Evolutionary conservation across 768 basidiomycete genomes (phyloP).

Genomic region (Boletus subparvulus): DNA sequence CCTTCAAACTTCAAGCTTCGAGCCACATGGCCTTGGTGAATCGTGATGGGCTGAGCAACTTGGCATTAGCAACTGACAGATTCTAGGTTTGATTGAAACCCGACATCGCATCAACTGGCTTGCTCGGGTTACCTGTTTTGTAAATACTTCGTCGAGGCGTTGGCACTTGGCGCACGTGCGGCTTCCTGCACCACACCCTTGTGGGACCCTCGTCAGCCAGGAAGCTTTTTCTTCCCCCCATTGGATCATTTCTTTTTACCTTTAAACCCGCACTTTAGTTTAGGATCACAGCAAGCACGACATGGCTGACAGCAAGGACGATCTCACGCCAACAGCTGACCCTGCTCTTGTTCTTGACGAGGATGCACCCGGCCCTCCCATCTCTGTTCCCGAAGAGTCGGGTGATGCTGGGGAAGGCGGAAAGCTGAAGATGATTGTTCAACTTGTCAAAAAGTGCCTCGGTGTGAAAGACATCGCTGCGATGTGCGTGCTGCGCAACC

Average conservation of each 20-base stretch:
- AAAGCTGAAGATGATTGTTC: constrained; percentile 91
- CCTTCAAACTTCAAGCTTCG: not conserved
- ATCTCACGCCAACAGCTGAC: constrained; percentile 7
- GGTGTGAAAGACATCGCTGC: constrained; percentile 95
- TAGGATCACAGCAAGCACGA: not conserved
- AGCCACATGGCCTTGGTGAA: not conserved
- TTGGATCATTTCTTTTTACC: not conserved
- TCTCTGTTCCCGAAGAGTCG: constrained; percentile 71
- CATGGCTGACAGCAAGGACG: constrained; percentile 23
- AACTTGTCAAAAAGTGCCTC: constrained; percentile 85
- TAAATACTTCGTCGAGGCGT: constrained; percentile 3
- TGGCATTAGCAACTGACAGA: not conserved
- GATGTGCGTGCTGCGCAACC: constrained; percentile 55
- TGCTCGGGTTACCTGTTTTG: constrained; percentile 15
- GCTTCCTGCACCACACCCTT: constrained; percentile 13
- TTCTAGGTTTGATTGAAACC: not conserved
- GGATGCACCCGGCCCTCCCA: constrained; percentile 52
- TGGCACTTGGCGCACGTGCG: constrained; percentile 27
- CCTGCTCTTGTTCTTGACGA: constrained; percentile 38
- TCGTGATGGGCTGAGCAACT: not conserved
- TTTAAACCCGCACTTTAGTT: not conserved
- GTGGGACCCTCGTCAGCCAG: constrained; percentile 1
- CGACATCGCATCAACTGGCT: not conserved
- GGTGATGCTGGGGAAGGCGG: constrained; percentile 81
- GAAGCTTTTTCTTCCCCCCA: constrained; percentile 4